Percentiles rank a stretch among this genome's conserved stretches.
phyloP scores from a whole-genome alignment of 805 yeast genomes.

The Torulaspora gathmanii region DNA sequence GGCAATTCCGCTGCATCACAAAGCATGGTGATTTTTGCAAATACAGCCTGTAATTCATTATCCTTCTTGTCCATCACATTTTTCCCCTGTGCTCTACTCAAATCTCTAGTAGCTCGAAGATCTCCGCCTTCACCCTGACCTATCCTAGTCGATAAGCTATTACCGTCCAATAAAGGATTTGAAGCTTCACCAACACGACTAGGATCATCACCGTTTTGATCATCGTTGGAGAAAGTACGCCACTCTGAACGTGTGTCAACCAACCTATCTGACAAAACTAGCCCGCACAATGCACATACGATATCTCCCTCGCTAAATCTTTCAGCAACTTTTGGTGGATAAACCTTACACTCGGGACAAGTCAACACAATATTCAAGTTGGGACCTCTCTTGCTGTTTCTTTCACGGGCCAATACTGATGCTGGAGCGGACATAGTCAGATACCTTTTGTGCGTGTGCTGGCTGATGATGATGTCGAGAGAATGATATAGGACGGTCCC shows the following conservation, averaged over 20 bases:
- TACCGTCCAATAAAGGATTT: slow-evolving; percentile 85
- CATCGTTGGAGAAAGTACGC: slow-evolving; percentile 98
- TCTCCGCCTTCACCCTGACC: slow-evolving; percentile 86
- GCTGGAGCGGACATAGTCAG: slow-evolving; percentile 18
- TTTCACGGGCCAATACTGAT: slow-evolving; percentile 18
- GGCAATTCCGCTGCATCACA: slow-evolving; percentile 96
- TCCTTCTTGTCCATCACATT: slow-evolving; percentile 84
- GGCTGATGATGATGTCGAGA: slow-evolving; percentile 1
- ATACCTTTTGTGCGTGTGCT: not conserved
- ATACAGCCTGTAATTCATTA: slow-evolving; percentile 81
- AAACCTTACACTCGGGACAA: slow-evolving; percentile 94
- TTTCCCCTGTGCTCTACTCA: slow-evolving; percentile 83
- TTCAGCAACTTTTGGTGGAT: slow-evolving; percentile 93
- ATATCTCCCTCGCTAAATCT: slow-evolving; percentile 96
- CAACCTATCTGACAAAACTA: slow-evolving; percentile 84
- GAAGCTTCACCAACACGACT: slow-evolving; percentile 99
- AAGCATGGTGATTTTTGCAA: slow-evolving; percentile 86
- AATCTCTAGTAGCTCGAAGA: slow-evolving; percentile 78
- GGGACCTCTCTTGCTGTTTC: slow-evolving; percentile 49
- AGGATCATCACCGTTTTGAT: slow-evolving; percentile 97
- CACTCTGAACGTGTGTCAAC: slow-evolving; percentile 97
- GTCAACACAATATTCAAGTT: slow-evolving; percentile 83
- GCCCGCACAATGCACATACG: slow-evolving; percentile 96
- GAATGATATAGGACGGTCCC: not conserved
- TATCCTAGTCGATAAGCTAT: slow-evolving; percentile 87